Evolutionary conservation across 2,329 filamentous ascomycete species (phyloP).

Genomic region (Scedosporium boydii): DNA sequence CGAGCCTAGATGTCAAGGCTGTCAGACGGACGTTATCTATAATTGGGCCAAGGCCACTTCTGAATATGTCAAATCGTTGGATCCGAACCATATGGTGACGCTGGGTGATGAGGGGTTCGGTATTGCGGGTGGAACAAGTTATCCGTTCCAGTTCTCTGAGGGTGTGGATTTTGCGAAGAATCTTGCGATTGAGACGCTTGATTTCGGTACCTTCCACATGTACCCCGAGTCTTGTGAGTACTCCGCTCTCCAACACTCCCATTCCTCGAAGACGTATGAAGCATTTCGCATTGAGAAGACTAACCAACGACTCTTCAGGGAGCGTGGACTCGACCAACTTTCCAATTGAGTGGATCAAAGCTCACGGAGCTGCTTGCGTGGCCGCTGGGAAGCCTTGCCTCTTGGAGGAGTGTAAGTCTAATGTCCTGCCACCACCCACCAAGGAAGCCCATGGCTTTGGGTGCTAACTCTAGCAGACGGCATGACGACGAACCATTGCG

Average conservation of each 20-base stretch:
- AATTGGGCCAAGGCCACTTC: conserved; percentile 50
- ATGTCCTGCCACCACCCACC: not conserved
- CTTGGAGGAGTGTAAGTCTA: conserved; percentile 22
- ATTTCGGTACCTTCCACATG: conserved; percentile 29
- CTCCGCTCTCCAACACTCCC: too few species aligned
- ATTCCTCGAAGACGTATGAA: too few species aligned
- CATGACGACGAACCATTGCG: conserved; percentile 16
- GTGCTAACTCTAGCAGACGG: conserved; percentile 13
- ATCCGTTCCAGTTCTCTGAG: conserved; percentile 40
- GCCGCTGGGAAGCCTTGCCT: conserved; percentile 20
- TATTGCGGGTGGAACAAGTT: conserved; percentile 37
- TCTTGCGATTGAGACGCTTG: conserved; percentile 40
- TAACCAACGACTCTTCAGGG: conserved; percentile 9
- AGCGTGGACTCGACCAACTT: conserved; percentile 1
- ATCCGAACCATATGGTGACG: conserved; percentile 52
- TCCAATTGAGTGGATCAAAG: conserved; percentile 14
- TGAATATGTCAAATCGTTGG: conserved; percentile 54
- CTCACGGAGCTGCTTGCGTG: conserved; percentile 18
- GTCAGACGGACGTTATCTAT: conserved; percentile 44
- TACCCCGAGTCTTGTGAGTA: conserved; percentile 20
- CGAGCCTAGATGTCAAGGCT: conserved; percentile 52
- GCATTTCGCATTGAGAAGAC: conserved; percentile 4
- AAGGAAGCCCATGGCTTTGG: not conserved
- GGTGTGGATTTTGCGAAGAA: conserved; percentile 42
- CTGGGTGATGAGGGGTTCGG: conserved; percentile 49